phyloP scores from a whole-genome alignment of 2,329 filamentous ascomycete genomes.

The Claviceps cyperi region DNA sequence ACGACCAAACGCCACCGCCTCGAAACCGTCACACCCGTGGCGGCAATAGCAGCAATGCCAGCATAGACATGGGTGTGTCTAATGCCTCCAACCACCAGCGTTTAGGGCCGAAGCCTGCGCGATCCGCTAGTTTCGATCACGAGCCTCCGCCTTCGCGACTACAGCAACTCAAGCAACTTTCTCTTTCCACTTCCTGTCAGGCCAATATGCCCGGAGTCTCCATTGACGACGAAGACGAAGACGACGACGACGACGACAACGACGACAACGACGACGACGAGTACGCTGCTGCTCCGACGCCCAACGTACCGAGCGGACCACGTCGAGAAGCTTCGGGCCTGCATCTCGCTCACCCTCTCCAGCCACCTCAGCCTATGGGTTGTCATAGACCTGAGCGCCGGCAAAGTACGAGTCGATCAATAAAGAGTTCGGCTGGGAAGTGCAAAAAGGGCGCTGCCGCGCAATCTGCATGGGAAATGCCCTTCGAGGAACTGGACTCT shows the following conservation, averaged over 20 bases:
- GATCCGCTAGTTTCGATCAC: constrained; percentile 65
- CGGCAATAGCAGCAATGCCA: constrained; percentile 51
- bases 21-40: constrained; percentile 34
- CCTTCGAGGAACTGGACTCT: constrained; percentile 29
- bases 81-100: constrained; percentile 45
- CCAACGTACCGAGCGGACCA: constrained; percentile 69
- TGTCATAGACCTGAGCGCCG: constrained; percentile 33
- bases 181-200: constrained; percentile 25
- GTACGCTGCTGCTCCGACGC: constrained; percentile 73
- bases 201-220: constrained; percentile 35
- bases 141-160: constrained; percentile 16
- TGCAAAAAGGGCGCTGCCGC: constrained; percentile 13
- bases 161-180: constrained; percentile 11
- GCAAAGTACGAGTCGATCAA: constrained; percentile 41
- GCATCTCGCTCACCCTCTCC: constrained; percentile 19
- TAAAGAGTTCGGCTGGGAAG: constrained; percentile 30
- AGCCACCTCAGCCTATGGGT: constrained; percentile 25
- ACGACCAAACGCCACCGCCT: constrained; percentile 23
- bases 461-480: constrained; percentile 14
- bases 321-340: constrained; percentile 31
- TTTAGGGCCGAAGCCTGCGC: constrained; percentile 36
- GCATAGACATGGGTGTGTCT: constrained; percentile 48
- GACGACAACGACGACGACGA: constrained; percentile 42
- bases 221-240: constrained; percentile 39
- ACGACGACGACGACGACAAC: constrained; percentile 39